Base-by-base conservation (phyloP, 2,329 filamentous ascomycete species). In the Apiospora pterosperma region DNA sequence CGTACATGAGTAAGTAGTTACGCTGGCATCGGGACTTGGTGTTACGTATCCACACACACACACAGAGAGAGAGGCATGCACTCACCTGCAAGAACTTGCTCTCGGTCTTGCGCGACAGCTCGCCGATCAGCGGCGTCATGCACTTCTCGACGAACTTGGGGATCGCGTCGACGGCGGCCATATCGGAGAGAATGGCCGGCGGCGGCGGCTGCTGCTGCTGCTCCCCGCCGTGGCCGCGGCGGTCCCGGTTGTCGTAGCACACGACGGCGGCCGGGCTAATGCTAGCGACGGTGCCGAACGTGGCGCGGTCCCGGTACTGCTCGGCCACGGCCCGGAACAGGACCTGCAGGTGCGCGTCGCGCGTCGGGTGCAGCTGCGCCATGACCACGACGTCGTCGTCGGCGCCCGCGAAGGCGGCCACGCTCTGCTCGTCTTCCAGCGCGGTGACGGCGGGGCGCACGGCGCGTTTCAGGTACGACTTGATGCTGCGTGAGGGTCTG, bases 61-160 rank as follows among this genome's bases (percentile, higher is more conserved):
- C 36, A 36, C 12, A 36, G 44, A n/a, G 34, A n/a, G 10, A n/a
- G 19, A 36, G 19, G 31, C 2, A 34, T 2, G 10, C 21, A 68
- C 70, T 52, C 66, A 80, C 80, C 64, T 77, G 73, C 31, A 80
- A 71, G 63, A 78, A 78, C 28, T 77, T 75, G 64, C 80, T 66
- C 68, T 85, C 82, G 44, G 78, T 84, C 23, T 78, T 73, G 34
- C 81, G 73, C 1, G 79, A 82, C 62, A 84, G 74, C 63, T 82
- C 78, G 0, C 77, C 78, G 8, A 85, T 79, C 21, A 81, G 62
- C 0, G 79, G 78, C 4, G 70, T 68, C 0, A 78, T 72, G 61
- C 81, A 83, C 4, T 64, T 69, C 34, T 75, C 72, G 5, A 84
- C 63, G 21, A 83, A 77, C 0, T 66, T 70, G n/a, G 79, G 71